Evolutionary conservation across 768 basidiomycete genomes (phyloP).

Genomic region (Kwoniella dendrophila): DNA sequence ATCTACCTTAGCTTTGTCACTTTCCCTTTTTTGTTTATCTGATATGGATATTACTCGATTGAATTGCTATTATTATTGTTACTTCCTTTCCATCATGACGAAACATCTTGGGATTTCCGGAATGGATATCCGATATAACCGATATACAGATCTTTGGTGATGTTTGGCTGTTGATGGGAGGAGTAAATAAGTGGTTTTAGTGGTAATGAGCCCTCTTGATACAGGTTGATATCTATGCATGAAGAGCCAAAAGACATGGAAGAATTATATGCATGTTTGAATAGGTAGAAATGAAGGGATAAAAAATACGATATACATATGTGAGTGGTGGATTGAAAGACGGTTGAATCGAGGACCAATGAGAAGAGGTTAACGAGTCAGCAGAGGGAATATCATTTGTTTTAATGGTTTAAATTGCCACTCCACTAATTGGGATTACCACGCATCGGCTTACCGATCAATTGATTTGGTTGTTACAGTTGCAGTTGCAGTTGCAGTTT

Average conservation of each 20-base stretch:
- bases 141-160: not conserved
- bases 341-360: conserved; percentile 3
- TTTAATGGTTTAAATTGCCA: not conserved
- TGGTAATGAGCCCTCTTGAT: no score
- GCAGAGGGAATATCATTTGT: conserved; percentile 4
- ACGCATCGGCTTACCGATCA: conserved; percentile 20
- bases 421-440: conserved; percentile 3
- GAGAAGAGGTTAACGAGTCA: conserved; percentile 7
- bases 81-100: not conserved
- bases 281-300: no score
- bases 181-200: no score
- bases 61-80: not conserved
- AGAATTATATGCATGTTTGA: not conserved
- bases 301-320: not conserved
- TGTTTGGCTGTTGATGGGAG: no score
- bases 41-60: not conserved
- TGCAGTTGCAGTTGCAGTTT: not conserved
- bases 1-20: not conserved
- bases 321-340: not conserved
- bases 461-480: not conserved
- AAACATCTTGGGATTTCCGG: not conserved
- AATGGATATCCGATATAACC: not conserved
- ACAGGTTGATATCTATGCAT: no score
- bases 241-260: no score
- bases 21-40: no score